These are phyloP conservation scores for Pharus latifolius DNA, from an alignment of 176 grass and related monocot genomes.

Conservation along the genomic window DNA sequence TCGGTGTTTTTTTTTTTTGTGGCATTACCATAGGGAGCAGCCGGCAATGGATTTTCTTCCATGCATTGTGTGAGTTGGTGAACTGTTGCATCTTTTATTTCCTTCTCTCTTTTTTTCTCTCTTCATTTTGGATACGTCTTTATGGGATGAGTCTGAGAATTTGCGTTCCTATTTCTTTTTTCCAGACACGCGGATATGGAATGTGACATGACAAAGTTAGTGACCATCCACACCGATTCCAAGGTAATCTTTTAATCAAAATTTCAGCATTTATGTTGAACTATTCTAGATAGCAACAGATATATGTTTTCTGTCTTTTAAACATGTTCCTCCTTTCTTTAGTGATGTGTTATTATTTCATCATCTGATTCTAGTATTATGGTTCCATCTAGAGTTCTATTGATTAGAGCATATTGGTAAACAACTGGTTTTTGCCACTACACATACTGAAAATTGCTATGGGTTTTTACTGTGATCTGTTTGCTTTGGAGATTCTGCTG, in stretches of 20 bases:
- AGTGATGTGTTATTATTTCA: too few species aligned
- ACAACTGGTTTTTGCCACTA: too few species aligned
- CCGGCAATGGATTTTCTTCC: background rate
- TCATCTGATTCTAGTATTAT: too few species aligned
- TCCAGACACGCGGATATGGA: background rate
- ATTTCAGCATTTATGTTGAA: background rate
- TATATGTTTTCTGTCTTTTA: background rate
- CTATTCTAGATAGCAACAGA: background rate
- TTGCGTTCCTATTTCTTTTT: background rate
- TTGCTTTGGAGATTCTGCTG: too few species aligned
- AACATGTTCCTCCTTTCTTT: too few species aligned
- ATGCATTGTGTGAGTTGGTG: slow-evolving; percentile 5
- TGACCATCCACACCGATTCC: background rate
- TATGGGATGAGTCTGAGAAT: background rate
- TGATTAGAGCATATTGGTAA: too few species aligned
- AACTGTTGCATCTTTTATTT: background rate
- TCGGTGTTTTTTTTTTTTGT: background rate
- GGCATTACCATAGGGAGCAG: background rate
- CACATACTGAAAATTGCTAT: too few species aligned
- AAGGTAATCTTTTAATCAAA: background rate
- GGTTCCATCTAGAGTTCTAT: too few species aligned
- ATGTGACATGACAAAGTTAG: background rate
- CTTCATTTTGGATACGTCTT: too few species aligned
- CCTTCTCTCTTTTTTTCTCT: background rate
- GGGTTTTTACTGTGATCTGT: too few species aligned